A percentile compares a stretch with the other conserved stretches of the same genome.
These are phyloP conservation scores for Backusella tarrabulga DNA, from an alignment of 192 early-diverging fungal genomes.

Conservation along the genomic window DNA sequence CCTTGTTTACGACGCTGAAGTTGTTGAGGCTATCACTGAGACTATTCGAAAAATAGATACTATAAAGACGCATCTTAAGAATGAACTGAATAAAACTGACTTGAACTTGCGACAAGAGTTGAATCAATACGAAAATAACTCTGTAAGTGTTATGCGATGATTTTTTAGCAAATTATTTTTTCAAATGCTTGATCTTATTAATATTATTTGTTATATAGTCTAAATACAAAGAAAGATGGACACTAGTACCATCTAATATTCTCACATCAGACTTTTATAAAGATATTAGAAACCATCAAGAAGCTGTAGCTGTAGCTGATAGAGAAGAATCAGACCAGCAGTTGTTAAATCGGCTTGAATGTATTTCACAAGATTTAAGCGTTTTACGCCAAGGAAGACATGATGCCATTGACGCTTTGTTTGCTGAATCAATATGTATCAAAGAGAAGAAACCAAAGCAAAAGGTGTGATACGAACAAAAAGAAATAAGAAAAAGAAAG, in stretches of 20 bases:
- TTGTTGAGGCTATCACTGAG: background rate
- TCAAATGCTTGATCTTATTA: background rate
- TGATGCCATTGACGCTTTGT: background rate
- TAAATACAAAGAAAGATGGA: constrained; percentile 75
- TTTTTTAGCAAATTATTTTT: background rate
- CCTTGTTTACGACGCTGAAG: background rate
- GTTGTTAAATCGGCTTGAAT: constrained; percentile 42
- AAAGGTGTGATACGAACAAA: background rate
- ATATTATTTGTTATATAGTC: background rate
- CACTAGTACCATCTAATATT: constrained; percentile 74
- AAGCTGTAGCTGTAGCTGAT: constrained; percentile 75
- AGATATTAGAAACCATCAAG: constrained; percentile 70
- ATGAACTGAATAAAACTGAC: background rate
- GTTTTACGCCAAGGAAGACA: constrained; percentile 33
- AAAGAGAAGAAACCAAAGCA: background rate
- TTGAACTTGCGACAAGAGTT: background rate
- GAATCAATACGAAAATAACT: background rate
- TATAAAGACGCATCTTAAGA: background rate
- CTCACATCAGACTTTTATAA: constrained; percentile 69
- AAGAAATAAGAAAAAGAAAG: too few relatives aligned
- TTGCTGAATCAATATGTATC: background rate
- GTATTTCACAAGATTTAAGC: constrained; percentile 38
- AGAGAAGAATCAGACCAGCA: constrained; percentile 61
- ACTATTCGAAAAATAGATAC: background rate
- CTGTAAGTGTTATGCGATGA: background rate